Conservation (phyloP, 768 basidiomycete species). For the Neoboletus brunneissimus region DNA sequence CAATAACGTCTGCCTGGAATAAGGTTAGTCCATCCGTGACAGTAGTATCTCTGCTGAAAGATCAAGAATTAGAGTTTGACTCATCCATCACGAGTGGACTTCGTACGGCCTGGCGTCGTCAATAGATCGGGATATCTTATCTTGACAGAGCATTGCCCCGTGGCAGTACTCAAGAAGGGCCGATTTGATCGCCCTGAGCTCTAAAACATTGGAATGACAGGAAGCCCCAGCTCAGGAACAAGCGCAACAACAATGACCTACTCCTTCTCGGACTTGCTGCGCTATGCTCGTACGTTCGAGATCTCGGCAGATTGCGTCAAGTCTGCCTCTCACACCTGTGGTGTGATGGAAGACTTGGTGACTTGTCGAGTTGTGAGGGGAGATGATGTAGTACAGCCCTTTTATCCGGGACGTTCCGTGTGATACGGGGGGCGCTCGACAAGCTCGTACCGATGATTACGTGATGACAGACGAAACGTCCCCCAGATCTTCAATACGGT, state of each 20-base stretch:
- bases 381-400: too few species aligned
- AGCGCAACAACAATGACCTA: too few species aligned
- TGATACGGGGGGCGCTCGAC: background rate
- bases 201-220: too few species aligned
- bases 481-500: background rate
- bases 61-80: background rate
- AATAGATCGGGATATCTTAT: background rate
- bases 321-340: too few species aligned
- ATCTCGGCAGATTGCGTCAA: background rate
- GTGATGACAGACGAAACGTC: background rate
- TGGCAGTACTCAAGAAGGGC: background rate
- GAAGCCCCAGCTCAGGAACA: too few species aligned
- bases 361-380: background rate
- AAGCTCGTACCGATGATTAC: background rate
- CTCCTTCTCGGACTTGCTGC: too few species aligned
- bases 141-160: background rate
- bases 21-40: background rate
- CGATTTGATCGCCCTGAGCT: background rate
- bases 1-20: too few species aligned
- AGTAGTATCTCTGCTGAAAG: background rate
- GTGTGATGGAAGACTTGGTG: background rate
- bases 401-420: too few species aligned
- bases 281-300: too few species aligned
- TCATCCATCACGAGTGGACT: background rate
- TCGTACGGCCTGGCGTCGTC: background rate